phyloP scores from a whole-genome alignment of 345 rosid species.

The Rubroshorea leprosula region DNA sequence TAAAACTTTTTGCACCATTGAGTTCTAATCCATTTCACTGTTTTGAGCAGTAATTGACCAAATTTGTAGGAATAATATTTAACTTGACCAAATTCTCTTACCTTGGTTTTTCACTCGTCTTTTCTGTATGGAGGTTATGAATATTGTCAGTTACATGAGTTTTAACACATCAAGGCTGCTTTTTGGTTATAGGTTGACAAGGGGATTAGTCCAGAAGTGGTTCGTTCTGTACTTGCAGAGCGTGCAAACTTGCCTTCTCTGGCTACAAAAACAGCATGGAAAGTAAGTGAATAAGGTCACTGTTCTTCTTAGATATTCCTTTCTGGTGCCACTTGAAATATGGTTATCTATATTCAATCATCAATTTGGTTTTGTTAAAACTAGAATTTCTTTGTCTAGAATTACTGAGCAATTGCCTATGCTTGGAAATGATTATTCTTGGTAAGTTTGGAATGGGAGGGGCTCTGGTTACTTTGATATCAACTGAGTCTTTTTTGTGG shows the following conservation, averaged over 20 bases:
- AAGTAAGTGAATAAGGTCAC: slow-evolving; percentile 40
- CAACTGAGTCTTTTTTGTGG: too few species aligned
- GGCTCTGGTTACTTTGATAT: too few species aligned
- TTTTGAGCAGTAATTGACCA: too few species aligned
- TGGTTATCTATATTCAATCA: not conserved
- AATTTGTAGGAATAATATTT: not conserved
- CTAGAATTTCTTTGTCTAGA: not conserved
- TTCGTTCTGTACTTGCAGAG: slow-evolving; percentile 81
- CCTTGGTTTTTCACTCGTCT: not conserved
- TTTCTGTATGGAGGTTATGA: slow-evolving; percentile 1
- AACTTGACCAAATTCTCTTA: not conserved
- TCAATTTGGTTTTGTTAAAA: not conserved
- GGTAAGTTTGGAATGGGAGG: too few species aligned
- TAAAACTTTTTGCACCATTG: slow-evolving; percentile 15
- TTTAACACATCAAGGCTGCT: slow-evolving; percentile 1
- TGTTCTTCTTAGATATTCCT: slow-evolving; percentile 5
- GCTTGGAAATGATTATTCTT: not conserved
- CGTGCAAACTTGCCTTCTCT: slow-evolving; percentile 76
- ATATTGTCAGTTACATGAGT: not conserved
- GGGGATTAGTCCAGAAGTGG: slow-evolving; percentile 77
- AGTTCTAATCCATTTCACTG: not conserved
- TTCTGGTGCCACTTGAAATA: not conserved
- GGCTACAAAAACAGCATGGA: slow-evolving; percentile 69
- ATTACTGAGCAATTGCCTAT: not conserved
- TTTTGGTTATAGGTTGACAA: slow-evolving; percentile 61